Conservation (phyloP, 2,329 filamentous ascomycete species). For the Fusarium nematophilum region DNA sequence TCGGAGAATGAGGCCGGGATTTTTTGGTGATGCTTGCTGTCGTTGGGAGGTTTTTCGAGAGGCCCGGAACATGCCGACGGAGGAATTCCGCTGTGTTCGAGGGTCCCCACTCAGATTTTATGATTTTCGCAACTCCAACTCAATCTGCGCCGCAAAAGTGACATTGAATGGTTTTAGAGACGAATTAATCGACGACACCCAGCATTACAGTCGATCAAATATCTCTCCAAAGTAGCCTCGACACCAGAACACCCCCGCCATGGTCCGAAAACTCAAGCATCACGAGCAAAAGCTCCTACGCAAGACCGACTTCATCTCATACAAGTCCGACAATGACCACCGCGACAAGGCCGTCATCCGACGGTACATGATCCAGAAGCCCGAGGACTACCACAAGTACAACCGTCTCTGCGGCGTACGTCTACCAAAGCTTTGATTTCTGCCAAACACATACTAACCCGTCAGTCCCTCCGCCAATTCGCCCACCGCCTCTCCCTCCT, state of each 20-base stretch:
- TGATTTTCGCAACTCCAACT: constrained; percentile 34
- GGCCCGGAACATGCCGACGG: constrained; percentile 38
- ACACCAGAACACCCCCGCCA: constrained; percentile 55
- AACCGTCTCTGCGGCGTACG: constrained; percentile 75
- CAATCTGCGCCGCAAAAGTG: constrained; percentile 3
- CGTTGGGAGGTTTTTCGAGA: constrained; percentile 36
- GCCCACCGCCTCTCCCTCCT: constrained; percentile 89
- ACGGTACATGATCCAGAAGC: constrained; percentile 91
- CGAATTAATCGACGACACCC: constrained; percentile 4
- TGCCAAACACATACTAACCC: constrained; percentile 44
- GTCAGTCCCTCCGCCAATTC: constrained; percentile 83
- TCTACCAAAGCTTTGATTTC: constrained; percentile 28
- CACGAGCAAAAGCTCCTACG: constrained; percentile 97
- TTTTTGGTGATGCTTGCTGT: constrained; percentile 33
- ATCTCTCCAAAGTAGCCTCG: neutral
- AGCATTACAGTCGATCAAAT: neutral
- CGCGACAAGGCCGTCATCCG: constrained; percentile 82
- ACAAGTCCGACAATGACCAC: constrained; percentile 89
- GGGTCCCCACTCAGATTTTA: constrained; percentile 41
- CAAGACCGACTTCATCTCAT: constrained; percentile 92
- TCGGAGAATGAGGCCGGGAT: constrained; percentile 7
- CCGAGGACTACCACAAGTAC: constrained; percentile 81
- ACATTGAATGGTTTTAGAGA: neutral
- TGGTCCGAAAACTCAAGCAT: constrained; percentile 97
- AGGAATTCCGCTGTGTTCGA: constrained; percentile 36